These are phyloP conservation scores for Arthroderma uncinatum DNA, from an alignment of 2,329 filamentous ascomycete species.

Conservation along the genomic window DNA sequence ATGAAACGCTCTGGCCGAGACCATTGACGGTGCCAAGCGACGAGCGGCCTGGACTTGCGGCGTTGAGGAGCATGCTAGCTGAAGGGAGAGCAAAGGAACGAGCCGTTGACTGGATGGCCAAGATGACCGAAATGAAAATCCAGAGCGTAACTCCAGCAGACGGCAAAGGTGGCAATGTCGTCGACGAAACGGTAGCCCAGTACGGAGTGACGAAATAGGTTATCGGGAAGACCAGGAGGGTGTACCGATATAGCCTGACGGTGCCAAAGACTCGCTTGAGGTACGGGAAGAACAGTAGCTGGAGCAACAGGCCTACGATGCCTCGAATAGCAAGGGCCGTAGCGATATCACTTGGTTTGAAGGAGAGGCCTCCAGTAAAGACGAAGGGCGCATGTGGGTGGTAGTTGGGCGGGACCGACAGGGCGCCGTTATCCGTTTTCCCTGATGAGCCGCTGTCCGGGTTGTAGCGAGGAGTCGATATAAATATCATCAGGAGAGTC, in stretches of 20 bases:
- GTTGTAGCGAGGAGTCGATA: neutral
- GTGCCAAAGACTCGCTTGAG: neutral
- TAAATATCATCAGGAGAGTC: neutral
- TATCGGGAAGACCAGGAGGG: neutral
- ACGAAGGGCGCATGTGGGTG: neutral
- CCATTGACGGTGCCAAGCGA: neutral
- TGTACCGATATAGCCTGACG: neutral
- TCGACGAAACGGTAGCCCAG: neutral
- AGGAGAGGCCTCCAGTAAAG: neutral
- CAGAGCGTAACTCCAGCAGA: neutral
- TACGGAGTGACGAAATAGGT: neutral
- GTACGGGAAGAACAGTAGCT: constrained; percentile 1
- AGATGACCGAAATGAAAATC: neutral
- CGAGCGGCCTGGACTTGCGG: neutral
- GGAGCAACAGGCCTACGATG: neutral
- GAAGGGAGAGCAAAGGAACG: neutral
- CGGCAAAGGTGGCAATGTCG: neutral
- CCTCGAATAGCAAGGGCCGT: neutral
- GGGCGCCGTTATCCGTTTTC: neutral
- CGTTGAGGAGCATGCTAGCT: neutral
- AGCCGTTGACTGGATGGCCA: neutral
- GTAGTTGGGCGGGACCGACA: neutral
- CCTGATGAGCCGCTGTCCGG: neutral
- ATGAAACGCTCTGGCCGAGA: neutral
- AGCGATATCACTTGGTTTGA: neutral